Base-by-base conservation (phyloP, 192 early-diverging fungal species). In the Backusella sp. region DNA sequence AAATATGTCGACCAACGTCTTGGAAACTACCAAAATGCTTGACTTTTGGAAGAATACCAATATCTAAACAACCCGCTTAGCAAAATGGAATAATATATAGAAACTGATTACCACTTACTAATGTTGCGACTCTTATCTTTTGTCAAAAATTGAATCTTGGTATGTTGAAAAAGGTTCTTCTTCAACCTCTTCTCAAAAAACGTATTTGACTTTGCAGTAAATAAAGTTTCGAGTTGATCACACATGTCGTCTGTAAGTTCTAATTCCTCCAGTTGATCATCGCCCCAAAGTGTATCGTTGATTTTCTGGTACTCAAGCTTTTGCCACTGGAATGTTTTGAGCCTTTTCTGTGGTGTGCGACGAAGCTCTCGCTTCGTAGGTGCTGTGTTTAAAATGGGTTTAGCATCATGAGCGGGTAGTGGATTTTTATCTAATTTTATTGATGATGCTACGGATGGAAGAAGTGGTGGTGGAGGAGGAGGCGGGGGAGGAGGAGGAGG, bases 121-220 rank as follows among this genome's bases (percentile, higher is more conserved):
- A 85, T 79, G 75, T 91, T 89, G 37, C 91, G 84, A 12, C 88
- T 83, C 17, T 91, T 89, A 69, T 92, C 90, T n/a, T 89, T 78
- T 46, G 90, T 85, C 41, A 94, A 68, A 19, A 94, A 89, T 28
- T 86, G 81, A 11, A 94, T 84, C 32, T 86, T 85, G 39, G 85
- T 80, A 78, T 84, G 87, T 79, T 85, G 88, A 62, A 37, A 79
- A 36, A 70, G 86, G 75, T 75, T 76, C 6, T 68, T 41, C 21
- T 62, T 72, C 23, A 66, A 28, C 76, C 79, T 84, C 49, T 66
- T 77, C 52, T 82, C 72, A 53, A 84, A 85, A 12, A 86, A 80
- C 5, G 32, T 77, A 52, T 81, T 81, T 0, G 83, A 76, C 80
- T 91, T 91, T 75, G 91, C 92, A 0, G 88, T 83, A 82, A 94